phyloP scores from a whole-genome alignment of 192 early-diverging fungal species.

The Phycomyces blakesleeanus region DNA sequence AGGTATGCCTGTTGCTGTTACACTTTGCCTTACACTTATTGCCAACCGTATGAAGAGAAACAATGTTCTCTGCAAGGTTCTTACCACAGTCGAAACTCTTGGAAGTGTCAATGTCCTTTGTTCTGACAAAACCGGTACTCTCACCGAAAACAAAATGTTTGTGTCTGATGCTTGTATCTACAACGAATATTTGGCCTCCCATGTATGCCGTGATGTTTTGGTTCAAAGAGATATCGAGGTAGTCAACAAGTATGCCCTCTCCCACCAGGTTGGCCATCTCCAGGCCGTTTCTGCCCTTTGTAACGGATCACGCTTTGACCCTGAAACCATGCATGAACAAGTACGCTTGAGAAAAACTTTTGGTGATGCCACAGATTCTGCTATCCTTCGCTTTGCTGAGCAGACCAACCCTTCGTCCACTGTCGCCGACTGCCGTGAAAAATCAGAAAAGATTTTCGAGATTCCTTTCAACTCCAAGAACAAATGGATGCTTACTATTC shows the following conservation, averaged over 20 bases:
- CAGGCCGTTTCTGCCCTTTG: conserved; percentile 46
- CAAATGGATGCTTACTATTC: conserved; percentile 68
- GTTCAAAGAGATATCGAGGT: neutral
- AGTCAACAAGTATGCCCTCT: neutral
- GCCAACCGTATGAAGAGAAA: conserved; percentile 70
- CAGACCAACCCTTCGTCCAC: conserved; percentile 10
- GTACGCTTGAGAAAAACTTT: conserved; percentile 52
- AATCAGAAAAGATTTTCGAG: conserved; percentile 35
- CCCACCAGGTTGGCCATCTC: conserved; percentile 23
- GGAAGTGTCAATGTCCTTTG: conserved; percentile 71
- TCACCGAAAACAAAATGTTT: conserved; percentile 78
- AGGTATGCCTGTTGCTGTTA: conserved; percentile 70
- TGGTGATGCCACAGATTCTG: conserved; percentile 88
- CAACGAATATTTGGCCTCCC: conserved; percentile 31
- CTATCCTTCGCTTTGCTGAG: conserved; percentile 70
- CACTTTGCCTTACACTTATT: conserved; percentile 71
- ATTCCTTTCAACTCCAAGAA: conserved; percentile 77
- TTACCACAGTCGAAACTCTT: conserved; percentile 86
- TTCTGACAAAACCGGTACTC: conserved; percentile 92
- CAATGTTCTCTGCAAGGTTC: conserved; percentile 73
- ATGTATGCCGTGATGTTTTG: conserved; percentile 11
- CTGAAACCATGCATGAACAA: conserved; percentile 31
- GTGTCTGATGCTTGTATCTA: conserved; percentile 45
- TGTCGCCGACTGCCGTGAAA: conserved; percentile 12
- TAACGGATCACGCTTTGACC: conserved; percentile 65